phyloP scores from a whole-genome alignment of 169 alveolate genomes.

The Babesia sp. region DNA sequence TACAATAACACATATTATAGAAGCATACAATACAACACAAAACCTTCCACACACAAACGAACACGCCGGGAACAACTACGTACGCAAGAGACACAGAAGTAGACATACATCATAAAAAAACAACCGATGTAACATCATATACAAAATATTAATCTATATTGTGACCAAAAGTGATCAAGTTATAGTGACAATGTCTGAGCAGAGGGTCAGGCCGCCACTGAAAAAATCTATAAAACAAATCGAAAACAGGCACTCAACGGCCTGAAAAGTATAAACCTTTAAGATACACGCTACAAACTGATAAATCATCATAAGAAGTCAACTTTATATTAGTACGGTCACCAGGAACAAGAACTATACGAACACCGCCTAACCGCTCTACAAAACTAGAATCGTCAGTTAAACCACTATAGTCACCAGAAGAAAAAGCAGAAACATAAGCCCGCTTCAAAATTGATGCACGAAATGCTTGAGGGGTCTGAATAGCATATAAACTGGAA shows the following conservation, averaged over 20 bases:
- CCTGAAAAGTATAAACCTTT: constrained; percentile 10
- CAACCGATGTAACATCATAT: no score
- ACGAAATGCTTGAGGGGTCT: constrained; percentile 67
- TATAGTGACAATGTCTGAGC: no score
- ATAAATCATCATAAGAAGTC: constrained; percentile 31
- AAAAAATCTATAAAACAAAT: no score
- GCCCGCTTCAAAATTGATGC: constrained; percentile 39
- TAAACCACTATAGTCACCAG: neutral
- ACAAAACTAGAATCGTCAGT: constrained; percentile 61
- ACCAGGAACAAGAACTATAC: constrained; percentile 35
- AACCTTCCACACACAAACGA: constrained; percentile 6
- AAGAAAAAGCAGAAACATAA: constrained; percentile 15
- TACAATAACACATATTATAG: no score
- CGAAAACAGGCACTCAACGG: no score
- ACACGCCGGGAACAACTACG: no score
- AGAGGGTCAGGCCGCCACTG: no score
- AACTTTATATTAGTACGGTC: constrained; percentile 50
- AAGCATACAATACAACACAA: no score
- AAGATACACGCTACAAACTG: constrained; percentile 5
- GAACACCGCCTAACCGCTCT: constrained; percentile 13
- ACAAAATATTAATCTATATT: no score
- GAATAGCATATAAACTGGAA: constrained; percentile 28
- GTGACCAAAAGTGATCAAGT: no score
- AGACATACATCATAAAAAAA: no score
- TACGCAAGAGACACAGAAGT: no score